These are phyloP conservation scores for Dispira parvispora DNA, from an alignment of 192 early-diverging fungal species.

Conservation along the genomic window DNA sequence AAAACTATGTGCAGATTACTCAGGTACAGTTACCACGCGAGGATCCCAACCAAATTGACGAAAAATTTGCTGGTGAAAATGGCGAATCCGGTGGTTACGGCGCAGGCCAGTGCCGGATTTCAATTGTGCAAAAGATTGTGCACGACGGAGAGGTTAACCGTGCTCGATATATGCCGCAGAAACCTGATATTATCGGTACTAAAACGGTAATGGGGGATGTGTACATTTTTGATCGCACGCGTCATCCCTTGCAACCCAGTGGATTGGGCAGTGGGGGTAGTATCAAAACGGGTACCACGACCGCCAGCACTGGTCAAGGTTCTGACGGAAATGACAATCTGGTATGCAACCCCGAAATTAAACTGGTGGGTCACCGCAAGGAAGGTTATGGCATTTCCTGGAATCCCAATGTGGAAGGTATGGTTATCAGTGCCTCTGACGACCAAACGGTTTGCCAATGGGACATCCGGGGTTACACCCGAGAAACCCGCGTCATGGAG, in stretches of 20 bases:
- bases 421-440: conserved; percentile 78
- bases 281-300: background rate
- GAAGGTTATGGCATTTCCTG: conserved; percentile 96
- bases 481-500: conserved; percentile 58
- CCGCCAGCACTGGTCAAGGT: background rate
- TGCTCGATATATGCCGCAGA: conserved; percentile 93
- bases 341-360: conserved; percentile 72
- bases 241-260: conserved; percentile 60
- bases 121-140: conserved; percentile 76
- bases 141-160: conserved; percentile 97
- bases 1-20: conserved; percentile 94
- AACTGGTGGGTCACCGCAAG: conserved; percentile 69
- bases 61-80: conserved; percentile 57
- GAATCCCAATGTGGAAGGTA: conserved; percentile 64
- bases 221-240: conserved; percentile 91
- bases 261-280: background rate
- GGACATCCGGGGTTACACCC: conserved; percentile 69
- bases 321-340: conserved; percentile 33
- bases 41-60: conserved; percentile 34
- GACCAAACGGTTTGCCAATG: conserved; percentile 85
- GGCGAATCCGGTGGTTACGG: conserved; percentile 69
- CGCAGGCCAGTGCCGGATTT: conserved; percentile 70
- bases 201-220: conserved; percentile 85
- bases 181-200: conserved; percentile 91
- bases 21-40: conserved; percentile 72